Conservation (phyloP, 306 rosid species). For the Fagus crenata region DNA sequence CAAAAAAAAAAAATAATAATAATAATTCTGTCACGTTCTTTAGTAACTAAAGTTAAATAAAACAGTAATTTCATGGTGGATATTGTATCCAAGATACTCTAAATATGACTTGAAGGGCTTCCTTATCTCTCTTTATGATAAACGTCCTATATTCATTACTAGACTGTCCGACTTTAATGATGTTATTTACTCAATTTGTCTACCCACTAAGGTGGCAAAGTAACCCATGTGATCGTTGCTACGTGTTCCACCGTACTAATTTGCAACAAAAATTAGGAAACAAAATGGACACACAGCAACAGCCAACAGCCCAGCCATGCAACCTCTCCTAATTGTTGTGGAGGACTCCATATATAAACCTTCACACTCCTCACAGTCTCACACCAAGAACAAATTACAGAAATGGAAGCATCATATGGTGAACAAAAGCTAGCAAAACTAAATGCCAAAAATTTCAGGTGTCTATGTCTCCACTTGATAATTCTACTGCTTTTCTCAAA, state of each 20-base stretch:
- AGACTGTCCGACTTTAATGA: too few species aligned
- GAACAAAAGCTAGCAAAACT: background rate
- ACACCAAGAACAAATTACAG: background rate
- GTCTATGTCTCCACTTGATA: background rate
- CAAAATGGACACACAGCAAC: background rate
- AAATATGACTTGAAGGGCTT: too few species aligned
- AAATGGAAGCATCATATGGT: background rate
- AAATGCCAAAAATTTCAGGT: background rate
- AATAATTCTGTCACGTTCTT: too few species aligned
- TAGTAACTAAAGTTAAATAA: too few species aligned
- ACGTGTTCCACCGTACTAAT: background rate
- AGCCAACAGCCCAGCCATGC: background rate
- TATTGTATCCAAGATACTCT: too few species aligned
- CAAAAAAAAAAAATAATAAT: too few species aligned
- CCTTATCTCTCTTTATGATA: too few species aligned
- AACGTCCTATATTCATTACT: too few species aligned
- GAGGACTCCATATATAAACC: background rate
- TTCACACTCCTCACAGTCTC: background rate
- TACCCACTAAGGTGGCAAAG: background rate
- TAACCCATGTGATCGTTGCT: background rate
- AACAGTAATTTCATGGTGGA: too few species aligned
- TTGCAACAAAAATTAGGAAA: background rate
- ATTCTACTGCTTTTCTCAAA: constrained; percentile 5
- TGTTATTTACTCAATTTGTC: too few species aligned
- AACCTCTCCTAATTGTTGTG: background rate